Evolutionary conservation across 371 early-diverging fungal genomes (phyloP).

Genomic region (Rhizomucor miehei): DNA sequence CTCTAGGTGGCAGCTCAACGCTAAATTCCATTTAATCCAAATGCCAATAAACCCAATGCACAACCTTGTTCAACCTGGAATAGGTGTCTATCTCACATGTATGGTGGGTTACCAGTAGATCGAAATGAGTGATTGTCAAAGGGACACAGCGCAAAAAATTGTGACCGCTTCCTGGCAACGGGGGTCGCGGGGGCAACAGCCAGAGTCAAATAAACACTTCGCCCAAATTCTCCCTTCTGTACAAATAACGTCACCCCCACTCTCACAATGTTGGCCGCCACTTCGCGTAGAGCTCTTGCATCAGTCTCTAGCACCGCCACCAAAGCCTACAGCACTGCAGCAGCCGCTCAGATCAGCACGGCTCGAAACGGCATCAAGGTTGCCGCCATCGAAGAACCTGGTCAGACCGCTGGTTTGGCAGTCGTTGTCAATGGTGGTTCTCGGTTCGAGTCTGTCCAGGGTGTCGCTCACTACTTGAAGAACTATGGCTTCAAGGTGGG

Average conservation of each 20-base stretch:
- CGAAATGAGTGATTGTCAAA: no score
- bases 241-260: background rate
- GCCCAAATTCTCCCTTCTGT: background rate
- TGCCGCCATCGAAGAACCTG: constrained; percentile 57
- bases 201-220: background rate
- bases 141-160: no score
- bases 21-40: no score
- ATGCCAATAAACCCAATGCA: no score
- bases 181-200: background rate
- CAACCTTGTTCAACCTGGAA: no score
- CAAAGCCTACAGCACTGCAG: constrained; percentile 58
- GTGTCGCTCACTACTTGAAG: constrained; percentile 90
- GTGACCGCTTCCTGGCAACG: no score
- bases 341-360: constrained; percentile 34
- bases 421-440: constrained; percentile 89
- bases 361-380: constrained; percentile 61
- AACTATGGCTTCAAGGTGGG: constrained; percentile 89
- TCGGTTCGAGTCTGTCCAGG: constrained; percentile 79
- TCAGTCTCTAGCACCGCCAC: constrained; percentile 49
- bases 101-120: no score
- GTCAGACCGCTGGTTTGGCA: constrained; percentile 79
- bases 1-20: no score
- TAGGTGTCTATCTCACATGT: no score
- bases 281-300: constrained; percentile 60
- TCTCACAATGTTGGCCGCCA: constrained; percentile 53